Evolutionary conservation across 495 filamentous ascomycete species (phyloP).

Genomic region (Amphirosellinia nigrospora): DNA sequence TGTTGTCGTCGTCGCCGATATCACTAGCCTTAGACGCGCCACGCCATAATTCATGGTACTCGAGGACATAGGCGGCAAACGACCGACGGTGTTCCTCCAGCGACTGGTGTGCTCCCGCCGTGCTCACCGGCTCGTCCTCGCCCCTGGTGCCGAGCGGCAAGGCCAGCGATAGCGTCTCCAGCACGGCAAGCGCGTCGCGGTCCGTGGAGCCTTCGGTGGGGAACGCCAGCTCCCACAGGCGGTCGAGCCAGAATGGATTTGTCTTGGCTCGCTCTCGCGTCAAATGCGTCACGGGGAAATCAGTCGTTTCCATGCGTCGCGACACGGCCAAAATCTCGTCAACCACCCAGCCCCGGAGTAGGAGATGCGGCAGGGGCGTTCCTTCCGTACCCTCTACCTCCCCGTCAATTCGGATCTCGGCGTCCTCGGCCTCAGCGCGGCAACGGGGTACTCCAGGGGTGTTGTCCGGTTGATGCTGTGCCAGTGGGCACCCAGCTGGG

Average conservation of each 20-base stretch:
- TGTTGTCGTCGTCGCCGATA: neutral
- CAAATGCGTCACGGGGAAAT: neutral
- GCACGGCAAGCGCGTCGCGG: neutral
- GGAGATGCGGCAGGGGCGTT: neutral
- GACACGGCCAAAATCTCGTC: neutral
- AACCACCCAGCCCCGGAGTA: neutral
- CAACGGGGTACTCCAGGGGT: neutral
- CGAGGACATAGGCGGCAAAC: neutral
- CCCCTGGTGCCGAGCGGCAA: neutral
- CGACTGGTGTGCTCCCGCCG: neutral
- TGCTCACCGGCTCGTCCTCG: neutral
- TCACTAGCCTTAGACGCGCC: neutral
- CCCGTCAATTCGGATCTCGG: neutral
- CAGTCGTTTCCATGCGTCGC: neutral
- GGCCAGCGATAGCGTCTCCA: neutral
- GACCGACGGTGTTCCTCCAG: neutral
- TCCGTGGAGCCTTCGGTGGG: neutral
- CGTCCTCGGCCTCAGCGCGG: neutral
- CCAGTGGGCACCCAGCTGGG: constrained; percentile 1
- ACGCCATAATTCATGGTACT: neutral
- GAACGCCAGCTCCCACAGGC: neutral
- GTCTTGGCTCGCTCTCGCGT: neutral
- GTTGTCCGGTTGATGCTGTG: constrained; percentile 1
- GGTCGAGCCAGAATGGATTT: constrained; percentile 1
- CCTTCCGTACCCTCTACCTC: neutral